Evolutionary conservation across 208 protist genomes (phyloP), one percentile per base, ranked within the genome.

Genomic region (Herpetomonas muscarum): DNA sequence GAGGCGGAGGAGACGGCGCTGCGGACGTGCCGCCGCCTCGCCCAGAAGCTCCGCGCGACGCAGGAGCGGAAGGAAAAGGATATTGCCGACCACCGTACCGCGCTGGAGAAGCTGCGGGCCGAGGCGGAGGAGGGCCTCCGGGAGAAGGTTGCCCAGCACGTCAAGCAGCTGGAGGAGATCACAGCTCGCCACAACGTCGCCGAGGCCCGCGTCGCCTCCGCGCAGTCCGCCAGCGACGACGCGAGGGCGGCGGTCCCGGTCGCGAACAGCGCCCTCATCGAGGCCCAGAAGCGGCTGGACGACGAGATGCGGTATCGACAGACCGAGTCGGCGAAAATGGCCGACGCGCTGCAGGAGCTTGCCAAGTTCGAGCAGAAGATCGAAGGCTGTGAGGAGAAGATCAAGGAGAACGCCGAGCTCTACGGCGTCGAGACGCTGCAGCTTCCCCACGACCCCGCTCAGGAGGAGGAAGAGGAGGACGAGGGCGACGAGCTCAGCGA

Each of bases 361-460:
- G 75, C 70, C 25, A 88, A 96, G 67, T 93, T 83, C 66, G 74
- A 84, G 60, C 77, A 94, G 65, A 94, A 94, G 61, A 94, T 92
- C 55, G 81, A 93, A 9, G 76, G 78, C 24, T 87, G 80, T 59
- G 87, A 96, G 64, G 74, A 79, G 62, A 91, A 92, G 49, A 91
- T 97, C 19, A 64, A 69, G 17, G 80, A 91, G 50, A 96, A 92
- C 59, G 77, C 76, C 1, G 79, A 88, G 66, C 60, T 93, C n/a
- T 97, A 94, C 57, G 92, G 92, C 29, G 61, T 74, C 30, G 83
- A 92, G 48, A 93, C 90, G 24, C 72, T 91, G 25, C 65, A 87
- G 50, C 60, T 85, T n/a, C n/a, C n/a, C n/a, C n/a, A n/a, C n/a
- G n/a, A n/a, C 0, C 58, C 67, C 9, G 25, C 51, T 9, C 10